phyloP scores from a whole-genome alignment of 106 monocot genomes.

The Phalaenopsis equestris region DNA sequence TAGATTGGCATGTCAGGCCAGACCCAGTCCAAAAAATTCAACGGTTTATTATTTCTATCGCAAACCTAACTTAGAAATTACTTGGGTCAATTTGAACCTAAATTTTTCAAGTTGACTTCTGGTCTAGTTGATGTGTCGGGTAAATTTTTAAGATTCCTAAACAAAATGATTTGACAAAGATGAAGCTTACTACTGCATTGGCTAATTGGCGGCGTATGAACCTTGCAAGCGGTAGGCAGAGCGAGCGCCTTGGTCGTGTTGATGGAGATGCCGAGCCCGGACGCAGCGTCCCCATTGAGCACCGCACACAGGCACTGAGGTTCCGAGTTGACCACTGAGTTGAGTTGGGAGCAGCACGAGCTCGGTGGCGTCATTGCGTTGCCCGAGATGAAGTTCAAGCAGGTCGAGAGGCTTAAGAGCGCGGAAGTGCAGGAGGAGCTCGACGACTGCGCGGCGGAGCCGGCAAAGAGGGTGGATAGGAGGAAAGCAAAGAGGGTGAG shows the following conservation, averaged over 20 bases:
- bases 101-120: no score
- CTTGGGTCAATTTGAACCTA: no score
- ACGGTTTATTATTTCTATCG: no score
- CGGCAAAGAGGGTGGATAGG: no score
- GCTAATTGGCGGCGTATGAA: conserved; percentile 13
- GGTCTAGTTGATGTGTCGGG: no score
- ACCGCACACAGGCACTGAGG: conserved; percentile 12
- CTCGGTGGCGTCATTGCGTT: neutral
- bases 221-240: conserved; percentile 11
- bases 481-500: no score
- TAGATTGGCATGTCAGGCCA: no score
- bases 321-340: conserved; percentile 3
- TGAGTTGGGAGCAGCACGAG: conserved; percentile 15
- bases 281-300: conserved; percentile 1
- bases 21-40: no score
- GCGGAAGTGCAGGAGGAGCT: conserved; percentile 14
- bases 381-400: conserved; percentile 16
- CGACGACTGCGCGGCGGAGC: neutral
- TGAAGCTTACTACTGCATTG: conserved; percentile 10
- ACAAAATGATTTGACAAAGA: no score
- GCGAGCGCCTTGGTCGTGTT: conserved; percentile 8
- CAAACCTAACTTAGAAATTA: no score
- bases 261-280: conserved; percentile 9
- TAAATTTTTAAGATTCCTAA: no score
- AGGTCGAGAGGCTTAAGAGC: conserved; percentile 11